phyloP scores from a whole-genome alignment of 768 basidiomycete species.

The Mycena metata region DNA sequence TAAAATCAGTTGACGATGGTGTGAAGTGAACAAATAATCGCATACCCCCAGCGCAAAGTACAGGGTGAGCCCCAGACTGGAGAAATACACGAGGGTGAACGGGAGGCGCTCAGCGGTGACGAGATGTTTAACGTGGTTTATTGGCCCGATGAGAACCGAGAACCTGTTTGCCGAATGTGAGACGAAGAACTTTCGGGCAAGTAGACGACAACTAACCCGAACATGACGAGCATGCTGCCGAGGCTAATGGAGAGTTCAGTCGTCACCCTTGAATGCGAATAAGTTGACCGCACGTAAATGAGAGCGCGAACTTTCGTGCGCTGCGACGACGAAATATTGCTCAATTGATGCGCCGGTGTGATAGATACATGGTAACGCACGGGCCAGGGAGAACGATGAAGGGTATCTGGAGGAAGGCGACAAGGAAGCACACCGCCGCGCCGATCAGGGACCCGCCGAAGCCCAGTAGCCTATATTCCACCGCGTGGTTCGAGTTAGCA shows the following conservation, averaged over 20 bases:
- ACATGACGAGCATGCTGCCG: constrained; percentile 95
- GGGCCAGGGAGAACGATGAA: constrained; percentile 55
- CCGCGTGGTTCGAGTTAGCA: no score
- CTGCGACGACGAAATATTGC: constrained; percentile 58
- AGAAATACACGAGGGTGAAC: constrained; percentile 87
- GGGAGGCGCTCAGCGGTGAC: constrained; percentile 86
- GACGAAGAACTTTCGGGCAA: not conserved
- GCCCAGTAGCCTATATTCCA: constrained; percentile 92
- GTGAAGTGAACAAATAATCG: constrained; percentile 30
- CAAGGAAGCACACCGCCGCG: constrained; percentile 93
- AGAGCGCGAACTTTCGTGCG: constrained; percentile 91
- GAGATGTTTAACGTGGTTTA: constrained; percentile 93
- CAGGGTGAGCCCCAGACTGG: constrained; percentile 86
- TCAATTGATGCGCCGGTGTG: not conserved
- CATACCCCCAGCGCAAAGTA: constrained; percentile 93
- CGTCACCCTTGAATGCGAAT: constrained; percentile 1
- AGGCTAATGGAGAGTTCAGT: constrained; percentile 60
- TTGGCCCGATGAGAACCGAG: constrained; percentile 88
- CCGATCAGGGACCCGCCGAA: constrained; percentile 92
- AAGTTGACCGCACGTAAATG: constrained; percentile 73
- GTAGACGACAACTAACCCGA: constrained; percentile 70
- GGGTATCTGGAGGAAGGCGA: constrained; percentile 89
- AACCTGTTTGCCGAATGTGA: constrained; percentile 62
- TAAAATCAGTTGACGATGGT: constrained; percentile 9
- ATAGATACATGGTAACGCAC: constrained; percentile 35